Evolutionary conservation across 106 monocot species (phyloP).

Genomic region (Phalaenopsis equestris): DNA sequence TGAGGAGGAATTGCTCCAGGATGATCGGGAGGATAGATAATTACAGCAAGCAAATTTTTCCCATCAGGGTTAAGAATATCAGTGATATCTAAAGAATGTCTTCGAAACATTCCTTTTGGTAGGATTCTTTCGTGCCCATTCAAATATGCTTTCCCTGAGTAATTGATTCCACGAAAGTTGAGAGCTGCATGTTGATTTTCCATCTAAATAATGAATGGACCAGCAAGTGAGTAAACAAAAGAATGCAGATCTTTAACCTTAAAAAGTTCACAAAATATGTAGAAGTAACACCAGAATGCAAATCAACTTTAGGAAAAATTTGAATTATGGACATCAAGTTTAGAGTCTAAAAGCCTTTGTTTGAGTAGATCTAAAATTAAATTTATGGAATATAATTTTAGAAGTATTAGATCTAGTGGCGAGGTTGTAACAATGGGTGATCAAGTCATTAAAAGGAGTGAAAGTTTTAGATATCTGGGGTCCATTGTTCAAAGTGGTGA

Average conservation of each 20-base stretch:
- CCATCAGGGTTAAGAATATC: slow-evolving; percentile 77
- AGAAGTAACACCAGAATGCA: neutral
- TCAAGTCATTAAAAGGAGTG: too few relatives aligned
- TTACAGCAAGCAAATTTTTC: slow-evolving; percentile 82
- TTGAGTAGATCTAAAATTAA: too few relatives aligned
- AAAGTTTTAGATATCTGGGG: too few relatives aligned
- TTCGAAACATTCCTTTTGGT: slow-evolving; percentile 91
- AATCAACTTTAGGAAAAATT: neutral
- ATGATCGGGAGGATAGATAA: slow-evolving; percentile 97
- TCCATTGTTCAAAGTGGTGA: too few relatives aligned
- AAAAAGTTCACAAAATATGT: neutral
- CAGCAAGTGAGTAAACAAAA: neutral
- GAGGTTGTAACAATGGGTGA: too few relatives aligned
- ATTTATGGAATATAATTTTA: too few relatives aligned
- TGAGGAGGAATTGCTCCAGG: slow-evolving; percentile 82
- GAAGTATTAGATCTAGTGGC: too few relatives aligned
- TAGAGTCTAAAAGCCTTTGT: too few relatives aligned
- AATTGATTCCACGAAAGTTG: slow-evolving; percentile 96
- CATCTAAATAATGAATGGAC: slow-evolving; percentile 33
- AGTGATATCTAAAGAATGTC: slow-evolving; percentile 84
- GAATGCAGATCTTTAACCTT: neutral
- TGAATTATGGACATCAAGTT: neutral
- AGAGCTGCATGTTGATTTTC: slow-evolving; percentile 74
- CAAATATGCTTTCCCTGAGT: slow-evolving; percentile 83
- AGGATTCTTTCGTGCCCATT: slow-evolving; percentile 80